phyloP scores from a whole-genome alignment of 2,329 filamentous ascomycete species.

The Kalaharituber pfeilii region DNA sequence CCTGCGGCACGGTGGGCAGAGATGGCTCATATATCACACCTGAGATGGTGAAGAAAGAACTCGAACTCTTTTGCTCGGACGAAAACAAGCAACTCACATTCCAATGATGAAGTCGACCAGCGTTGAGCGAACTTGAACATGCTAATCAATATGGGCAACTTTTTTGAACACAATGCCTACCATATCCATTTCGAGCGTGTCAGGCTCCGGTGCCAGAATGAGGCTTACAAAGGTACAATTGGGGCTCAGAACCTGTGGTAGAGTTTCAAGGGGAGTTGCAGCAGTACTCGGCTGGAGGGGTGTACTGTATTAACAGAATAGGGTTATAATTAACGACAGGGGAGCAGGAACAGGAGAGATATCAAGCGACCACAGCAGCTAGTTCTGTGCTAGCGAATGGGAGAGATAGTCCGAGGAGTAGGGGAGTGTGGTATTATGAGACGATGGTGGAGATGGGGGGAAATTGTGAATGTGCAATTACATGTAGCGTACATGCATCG shows the following conservation, averaged over 20 bases:
- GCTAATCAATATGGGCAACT: neutral
- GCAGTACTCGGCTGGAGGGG: neutral
- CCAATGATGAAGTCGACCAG: conserved; percentile 43
- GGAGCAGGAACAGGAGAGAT: neutral
- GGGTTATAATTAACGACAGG: neutral
- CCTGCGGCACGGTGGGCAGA: conserved; percentile 3
- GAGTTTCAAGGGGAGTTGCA: neutral
- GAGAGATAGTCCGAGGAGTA: conserved; percentile 16
- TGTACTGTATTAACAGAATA: neutral
- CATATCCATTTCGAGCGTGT: neutral
- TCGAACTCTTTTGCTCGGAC: conserved; percentile 51
- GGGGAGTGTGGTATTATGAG: conserved; percentile 14
- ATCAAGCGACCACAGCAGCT: conserved; percentile 34
- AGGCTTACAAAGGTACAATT: neutral
- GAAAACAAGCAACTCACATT: conserved; percentile 43
- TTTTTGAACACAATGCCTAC: neutral
- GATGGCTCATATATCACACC: conserved; percentile 27
- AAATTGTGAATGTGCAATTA: neutral
- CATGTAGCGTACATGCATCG: too few relatives aligned
- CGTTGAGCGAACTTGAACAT: conserved; percentile 1
- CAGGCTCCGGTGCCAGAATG: neutral
- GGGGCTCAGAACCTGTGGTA: neutral
- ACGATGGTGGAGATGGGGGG: conserved; percentile 8
- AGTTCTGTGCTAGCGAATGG: conserved; percentile 23
- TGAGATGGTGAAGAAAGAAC: conserved; percentile 42